phyloP scores from a whole-genome alignment of 768 basidiomycete species.

The Mycena olivaceomarginata region DNA sequence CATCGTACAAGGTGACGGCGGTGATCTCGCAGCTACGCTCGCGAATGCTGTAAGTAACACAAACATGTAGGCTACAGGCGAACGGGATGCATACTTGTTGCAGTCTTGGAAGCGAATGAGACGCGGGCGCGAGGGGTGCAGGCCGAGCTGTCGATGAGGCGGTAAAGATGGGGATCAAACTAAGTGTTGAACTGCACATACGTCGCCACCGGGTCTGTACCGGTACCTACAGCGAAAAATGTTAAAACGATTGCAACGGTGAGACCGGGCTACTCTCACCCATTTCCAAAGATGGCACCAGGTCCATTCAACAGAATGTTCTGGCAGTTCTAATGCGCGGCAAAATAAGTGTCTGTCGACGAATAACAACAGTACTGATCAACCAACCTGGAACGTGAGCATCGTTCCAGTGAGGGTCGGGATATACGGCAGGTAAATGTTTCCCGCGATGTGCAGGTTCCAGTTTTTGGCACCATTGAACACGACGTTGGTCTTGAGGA shows the following conservation, averaged over 20 bases:
- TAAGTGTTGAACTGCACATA: constrained; percentile 10
- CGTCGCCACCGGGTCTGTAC: constrained; percentile 46
- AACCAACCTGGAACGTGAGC: constrained; percentile 47
- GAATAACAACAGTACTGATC: not conserved
- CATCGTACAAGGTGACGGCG: constrained; percentile 43
- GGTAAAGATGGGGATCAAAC: not conserved
- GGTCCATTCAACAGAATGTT: constrained; percentile 47
- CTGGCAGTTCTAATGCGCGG: constrained; percentile 41
- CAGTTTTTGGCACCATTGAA: constrained; percentile 47
- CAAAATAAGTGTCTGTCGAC: not conserved
- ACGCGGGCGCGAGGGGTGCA: constrained; percentile 47
- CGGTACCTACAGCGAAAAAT: constrained; percentile 31
- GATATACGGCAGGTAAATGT: constrained; percentile 47
- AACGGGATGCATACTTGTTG: constrained; percentile 41
- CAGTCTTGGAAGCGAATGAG: constrained; percentile 50
- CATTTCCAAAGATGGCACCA: constrained; percentile 49
- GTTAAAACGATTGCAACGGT: not conserved
- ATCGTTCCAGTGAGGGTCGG: constrained; percentile 47
- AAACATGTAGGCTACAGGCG: not conserved
- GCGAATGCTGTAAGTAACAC: not conserved
- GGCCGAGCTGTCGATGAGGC: constrained; percentile 35
- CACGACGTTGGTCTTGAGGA: constrained; percentile 41
- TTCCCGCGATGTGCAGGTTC: constrained; percentile 48
- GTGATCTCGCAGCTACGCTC: constrained; percentile 45
- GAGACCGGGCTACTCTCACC: not conserved